These are phyloP conservation scores for Boechera divaricarpa DNA, from an alignment of 345 rosid species.

Conservation along the genomic window DNA sequence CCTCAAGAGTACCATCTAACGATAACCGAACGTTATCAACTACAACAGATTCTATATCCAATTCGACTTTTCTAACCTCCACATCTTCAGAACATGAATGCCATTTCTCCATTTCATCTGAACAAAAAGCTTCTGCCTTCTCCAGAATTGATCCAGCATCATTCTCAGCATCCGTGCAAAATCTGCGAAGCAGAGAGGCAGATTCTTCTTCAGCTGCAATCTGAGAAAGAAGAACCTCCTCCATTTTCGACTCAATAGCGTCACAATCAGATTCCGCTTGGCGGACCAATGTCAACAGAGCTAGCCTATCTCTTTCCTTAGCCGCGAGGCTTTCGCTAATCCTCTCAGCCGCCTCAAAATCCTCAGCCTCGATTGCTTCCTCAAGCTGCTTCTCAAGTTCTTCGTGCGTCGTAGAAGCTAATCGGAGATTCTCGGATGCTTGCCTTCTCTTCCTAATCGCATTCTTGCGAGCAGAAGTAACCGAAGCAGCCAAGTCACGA, in stretches of 20 bases:
- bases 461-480: constrained; percentile 64
- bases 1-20: constrained; percentile 56
- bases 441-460: constrained; percentile 65
- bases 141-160: constrained; percentile 57
- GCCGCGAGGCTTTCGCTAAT: constrained; percentile 73
- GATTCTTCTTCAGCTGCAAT: constrained; percentile 77
- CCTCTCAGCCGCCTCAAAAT: constrained; percentile 79
- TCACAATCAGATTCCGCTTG: constrained; percentile 70
- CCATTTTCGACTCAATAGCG: constrained; percentile 67
- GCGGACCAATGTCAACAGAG: constrained; percentile 56
- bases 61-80: constrained; percentile 66
- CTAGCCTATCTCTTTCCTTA: constrained; percentile 57
- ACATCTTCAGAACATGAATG: constrained; percentile 63
- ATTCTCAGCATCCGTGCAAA: constrained; percentile 64
- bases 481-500: constrained; percentile 57
- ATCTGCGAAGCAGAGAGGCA: constrained; percentile 60
- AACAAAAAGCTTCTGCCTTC: constrained; percentile 52
- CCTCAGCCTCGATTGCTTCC: constrained; percentile 85
- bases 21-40: constrained; percentile 59
- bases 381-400: constrained; percentile 74
- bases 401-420: constrained; percentile 55
- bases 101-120: constrained; percentile 65
- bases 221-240: constrained; percentile 60
- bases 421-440: constrained; percentile 63
- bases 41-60: constrained; percentile 65